Percentiles rank a stretch among this genome's conserved stretches.
Evolutionary conservation across 495 filamentous ascomycete species (phyloP).

Genomic region (Xylaria acuta): DNA sequence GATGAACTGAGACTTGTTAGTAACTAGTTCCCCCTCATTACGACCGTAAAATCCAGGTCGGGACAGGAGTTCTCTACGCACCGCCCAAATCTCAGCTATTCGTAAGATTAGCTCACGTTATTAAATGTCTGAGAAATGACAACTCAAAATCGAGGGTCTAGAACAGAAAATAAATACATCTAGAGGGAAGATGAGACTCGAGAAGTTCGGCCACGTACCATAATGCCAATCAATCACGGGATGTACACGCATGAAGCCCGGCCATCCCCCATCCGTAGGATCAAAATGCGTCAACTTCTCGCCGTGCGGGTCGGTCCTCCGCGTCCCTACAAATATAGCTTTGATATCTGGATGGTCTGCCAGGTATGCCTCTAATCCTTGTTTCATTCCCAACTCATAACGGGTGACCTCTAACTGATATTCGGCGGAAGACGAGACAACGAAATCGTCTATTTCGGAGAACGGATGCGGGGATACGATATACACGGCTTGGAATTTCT

Average conservation of each 20-base stretch:
- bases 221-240: slow-evolving; percentile 98
- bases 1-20: slow-evolving; percentile 68
- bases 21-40: not conserved
- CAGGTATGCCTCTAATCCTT: slow-evolving; percentile 80
- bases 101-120: slow-evolving; percentile 15
- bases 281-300: slow-evolving; percentile 78
- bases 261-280: slow-evolving; percentile 88
- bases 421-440: slow-evolving; percentile 60
- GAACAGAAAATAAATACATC: not conserved
- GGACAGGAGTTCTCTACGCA: not conserved
- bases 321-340: slow-evolving; percentile 91
- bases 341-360: slow-evolving; percentile 64
- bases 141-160: not conserved
- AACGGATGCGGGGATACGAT: slow-evolving; percentile 84
- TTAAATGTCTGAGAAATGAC: not conserved
- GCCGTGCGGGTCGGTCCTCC: slow-evolving; percentile 92
- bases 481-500: slow-evolving; percentile 79
- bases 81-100: slow-evolving; percentile 27
- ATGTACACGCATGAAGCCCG: slow-evolving; percentile 88
- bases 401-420: slow-evolving; percentile 82
- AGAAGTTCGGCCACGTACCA: slow-evolving; percentile 79
- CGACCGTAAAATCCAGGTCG: too few species aligned
- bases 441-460: slow-evolving; percentile 83
- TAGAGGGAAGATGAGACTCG: not conserved
- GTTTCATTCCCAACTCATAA: slow-evolving; percentile 79